phyloP scores from a whole-genome alignment of 345 rosid species.

The Punica granatum region DNA sequence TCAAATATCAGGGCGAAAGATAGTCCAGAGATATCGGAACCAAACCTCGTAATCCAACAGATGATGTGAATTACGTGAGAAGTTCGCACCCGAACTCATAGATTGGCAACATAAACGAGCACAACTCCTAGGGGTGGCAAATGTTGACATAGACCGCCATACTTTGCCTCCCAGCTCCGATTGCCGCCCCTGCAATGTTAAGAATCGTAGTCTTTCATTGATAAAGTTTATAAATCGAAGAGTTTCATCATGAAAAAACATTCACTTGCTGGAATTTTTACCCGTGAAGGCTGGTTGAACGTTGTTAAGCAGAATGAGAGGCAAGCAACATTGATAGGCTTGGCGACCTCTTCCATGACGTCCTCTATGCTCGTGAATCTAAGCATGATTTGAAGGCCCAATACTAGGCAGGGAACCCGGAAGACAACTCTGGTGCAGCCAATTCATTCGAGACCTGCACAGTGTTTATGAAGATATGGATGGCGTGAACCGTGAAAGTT shows the following conservation, averaged over 20 bases:
- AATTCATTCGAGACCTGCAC: conserved; percentile 42
- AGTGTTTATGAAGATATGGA: conserved; percentile 17
- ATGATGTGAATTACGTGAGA: neutral
- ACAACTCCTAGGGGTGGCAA: conserved; percentile 25
- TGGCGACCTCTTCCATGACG: conserved; percentile 20
- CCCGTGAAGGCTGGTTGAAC: conserved; percentile 20
- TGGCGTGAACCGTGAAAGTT: too few species aligned
- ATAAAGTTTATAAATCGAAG: neutral
- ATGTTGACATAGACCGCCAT: conserved; percentile 23
- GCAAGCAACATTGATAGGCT: conserved; percentile 31
- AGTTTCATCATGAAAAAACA: neutral
- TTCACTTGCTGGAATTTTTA: neutral
- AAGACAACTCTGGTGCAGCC: conserved; percentile 24
- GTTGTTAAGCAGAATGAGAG: conserved; percentile 31
- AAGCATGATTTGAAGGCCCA: conserved; percentile 17
- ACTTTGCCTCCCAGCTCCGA: conserved; percentile 24
- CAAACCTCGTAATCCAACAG: neutral
- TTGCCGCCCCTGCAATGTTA: neutral
- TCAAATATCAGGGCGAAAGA: too few species aligned
- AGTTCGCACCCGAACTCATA: neutral
- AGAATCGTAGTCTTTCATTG: neutral
- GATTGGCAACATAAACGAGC: conserved; percentile 14
- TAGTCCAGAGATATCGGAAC: too few species aligned
- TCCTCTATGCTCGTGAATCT: conserved; percentile 25
- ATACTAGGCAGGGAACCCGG: conserved; percentile 23